These are phyloP conservation scores for Piloderma croceum DNA, from an alignment of 768 basidiomycete species.

Conservation along the genomic window DNA sequence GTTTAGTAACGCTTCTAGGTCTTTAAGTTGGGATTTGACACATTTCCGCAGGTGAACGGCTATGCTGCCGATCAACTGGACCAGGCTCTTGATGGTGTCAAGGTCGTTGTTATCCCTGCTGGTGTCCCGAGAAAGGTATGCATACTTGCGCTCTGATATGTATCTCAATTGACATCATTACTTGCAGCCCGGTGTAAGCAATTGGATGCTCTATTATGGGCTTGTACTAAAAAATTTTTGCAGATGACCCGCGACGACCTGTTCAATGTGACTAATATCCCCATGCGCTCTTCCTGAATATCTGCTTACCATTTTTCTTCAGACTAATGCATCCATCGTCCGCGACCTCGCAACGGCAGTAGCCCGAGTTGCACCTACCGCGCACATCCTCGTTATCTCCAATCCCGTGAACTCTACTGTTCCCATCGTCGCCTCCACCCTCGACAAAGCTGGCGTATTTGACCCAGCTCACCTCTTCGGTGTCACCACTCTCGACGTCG, in stretches of 20 bases:
- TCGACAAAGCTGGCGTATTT: constrained; percentile 89
- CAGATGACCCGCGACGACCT: constrained; percentile 97
- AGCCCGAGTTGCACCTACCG: constrained; percentile 80
- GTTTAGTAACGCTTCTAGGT: constrained; percentile 25
- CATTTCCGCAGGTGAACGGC: constrained; percentile 61
- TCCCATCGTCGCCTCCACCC: constrained; percentile 89
- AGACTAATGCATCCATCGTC: constrained; percentile 98
- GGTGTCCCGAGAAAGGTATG: constrained; percentile 96
- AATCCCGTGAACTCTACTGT: constrained; percentile 99
- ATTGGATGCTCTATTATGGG: constrained; percentile 5
- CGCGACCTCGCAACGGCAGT: constrained; percentile 90
- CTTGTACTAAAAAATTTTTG: constrained; percentile 20
- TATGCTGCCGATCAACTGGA: constrained; percentile 85
- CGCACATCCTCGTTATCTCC: constrained; percentile 94
- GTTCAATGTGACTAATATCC: constrained; percentile 67
- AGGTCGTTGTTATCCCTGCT: constrained; percentile 96
- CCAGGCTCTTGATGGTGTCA: constrained; percentile 79
- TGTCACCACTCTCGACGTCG: constrained; percentile 97
- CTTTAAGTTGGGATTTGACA: constrained; percentile 8
- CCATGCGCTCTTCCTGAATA: not conserved
- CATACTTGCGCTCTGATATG: constrained; percentile 4
- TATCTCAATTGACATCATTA: constrained; percentile 15
- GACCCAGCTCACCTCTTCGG: constrained; percentile 88
- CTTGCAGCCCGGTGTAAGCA: constrained; percentile 75
- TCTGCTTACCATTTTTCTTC: constrained; percentile 4